Percentiles rank a stretch among this genome's conserved stretches.
Conservation (phyloP, 768 basidiomycete genomes). For the Neoboletus brunneissimus region DNA sequence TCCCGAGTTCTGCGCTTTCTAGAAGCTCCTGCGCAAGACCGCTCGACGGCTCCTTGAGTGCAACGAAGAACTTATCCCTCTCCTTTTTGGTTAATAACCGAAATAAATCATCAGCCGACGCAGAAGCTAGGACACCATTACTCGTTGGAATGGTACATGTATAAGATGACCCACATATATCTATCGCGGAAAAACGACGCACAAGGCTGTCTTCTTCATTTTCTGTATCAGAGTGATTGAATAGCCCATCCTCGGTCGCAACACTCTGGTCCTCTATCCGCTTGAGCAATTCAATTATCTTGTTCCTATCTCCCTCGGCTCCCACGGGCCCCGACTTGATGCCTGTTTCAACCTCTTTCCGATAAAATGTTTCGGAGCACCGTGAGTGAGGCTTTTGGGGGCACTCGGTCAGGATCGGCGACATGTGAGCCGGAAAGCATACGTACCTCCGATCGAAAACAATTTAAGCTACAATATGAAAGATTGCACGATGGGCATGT, state of each 20-base stretch:
- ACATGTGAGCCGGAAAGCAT: conserved; percentile 21
- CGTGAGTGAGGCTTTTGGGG: conserved; percentile 50
- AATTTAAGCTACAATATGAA: conserved; percentile 74
- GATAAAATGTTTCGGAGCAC: conserved; percentile 84
- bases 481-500: conserved; percentile 81
- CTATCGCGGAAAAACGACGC: conserved; percentile 49
- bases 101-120: conserved; percentile 59
- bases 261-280: conserved; percentile 64
- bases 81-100: conserved; percentile 57
- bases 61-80: conserved; percentile 55
- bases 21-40: conserved; percentile 59
- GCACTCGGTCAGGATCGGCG: not conserved
- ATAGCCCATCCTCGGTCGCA: conserved; percentile 36
- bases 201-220: conserved; percentile 45
- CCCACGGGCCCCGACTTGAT: conserved; percentile 56
- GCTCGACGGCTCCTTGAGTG: conserved; percentile 60
- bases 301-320: conserved; percentile 51
- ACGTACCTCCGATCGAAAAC: conserved; percentile 77
- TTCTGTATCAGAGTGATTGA: conserved; percentile 36
- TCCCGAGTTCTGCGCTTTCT: conserved; percentile 51
- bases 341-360: conserved; percentile 64
- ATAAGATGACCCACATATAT: conserved; percentile 51
- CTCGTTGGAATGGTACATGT: not conserved
- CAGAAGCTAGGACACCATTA: conserved; percentile 41
- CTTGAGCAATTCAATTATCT: conserved; percentile 70